Evolutionary conservation across 768 basidiomycete species (phyloP).

Genomic region (Pleurotus djamor): DNA sequence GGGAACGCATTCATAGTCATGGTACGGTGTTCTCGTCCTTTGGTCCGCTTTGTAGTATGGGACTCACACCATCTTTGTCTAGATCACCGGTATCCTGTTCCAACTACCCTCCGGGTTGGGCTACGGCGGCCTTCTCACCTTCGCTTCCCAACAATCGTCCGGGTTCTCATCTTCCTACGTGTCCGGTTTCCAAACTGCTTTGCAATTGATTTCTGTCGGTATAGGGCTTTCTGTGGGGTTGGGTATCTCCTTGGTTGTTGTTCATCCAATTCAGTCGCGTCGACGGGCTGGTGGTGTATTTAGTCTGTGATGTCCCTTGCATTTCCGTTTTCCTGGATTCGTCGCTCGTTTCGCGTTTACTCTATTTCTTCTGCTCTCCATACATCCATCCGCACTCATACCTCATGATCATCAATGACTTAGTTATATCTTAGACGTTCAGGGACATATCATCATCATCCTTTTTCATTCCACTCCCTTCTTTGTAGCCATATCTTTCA

Average conservation of each 20-base stretch:
- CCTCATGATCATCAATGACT: too few species aligned
- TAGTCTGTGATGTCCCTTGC: conserved; percentile 38
- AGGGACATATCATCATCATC: too few species aligned
- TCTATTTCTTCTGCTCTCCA: too few species aligned
- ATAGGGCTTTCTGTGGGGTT: conserved; percentile 82
- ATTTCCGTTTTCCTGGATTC: background rate
- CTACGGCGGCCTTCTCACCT: conserved; percentile 76
- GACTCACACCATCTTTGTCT: conserved; percentile 6
- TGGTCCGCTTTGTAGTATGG: background rate
- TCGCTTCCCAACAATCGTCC: conserved; percentile 52
- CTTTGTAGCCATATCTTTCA: too few species aligned
- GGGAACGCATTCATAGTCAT: conserved; percentile 83
- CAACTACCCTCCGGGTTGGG: conserved; percentile 83
- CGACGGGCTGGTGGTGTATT: conserved; percentile 60
- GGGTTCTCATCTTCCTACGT: conserved; percentile 57
- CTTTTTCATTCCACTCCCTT: too few species aligned
- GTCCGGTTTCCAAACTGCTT: conserved; percentile 73
- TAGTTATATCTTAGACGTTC: too few species aligned
- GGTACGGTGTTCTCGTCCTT: conserved; percentile 34
- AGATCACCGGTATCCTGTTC: conserved; percentile 79
- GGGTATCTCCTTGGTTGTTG: conserved; percentile 64
- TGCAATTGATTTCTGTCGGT: conserved; percentile 74
- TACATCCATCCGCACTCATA: too few species aligned
- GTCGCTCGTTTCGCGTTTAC: background rate
- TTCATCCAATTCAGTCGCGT: conserved; percentile 61